Evolutionary conservation across 2,329 filamentous ascomycete genomes (phyloP), one percentile per base, ranked within the genome.

Genomic region (Aureobasidium mangrovei): DNA sequence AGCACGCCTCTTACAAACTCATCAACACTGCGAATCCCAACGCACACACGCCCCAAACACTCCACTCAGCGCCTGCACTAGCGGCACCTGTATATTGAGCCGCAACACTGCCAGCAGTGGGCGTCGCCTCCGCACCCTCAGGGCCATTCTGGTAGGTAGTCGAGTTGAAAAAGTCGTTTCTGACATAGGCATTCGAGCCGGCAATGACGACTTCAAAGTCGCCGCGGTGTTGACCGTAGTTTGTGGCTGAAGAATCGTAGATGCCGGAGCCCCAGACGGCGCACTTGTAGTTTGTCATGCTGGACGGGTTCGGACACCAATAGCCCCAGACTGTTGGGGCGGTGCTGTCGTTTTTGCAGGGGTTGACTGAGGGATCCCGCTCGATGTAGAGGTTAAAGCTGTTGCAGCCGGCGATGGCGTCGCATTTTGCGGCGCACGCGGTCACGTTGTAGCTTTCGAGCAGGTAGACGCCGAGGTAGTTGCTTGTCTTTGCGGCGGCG

Each of bases 151-250:
- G n/a, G 27, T 44, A 47, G 18, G 24, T 4, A 9, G 43, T 36
- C 6, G 52, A 18, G 12, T 42, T 42, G n/a, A 27, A 55, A 3
- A 33, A 38, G 8, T 33, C 41, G 36, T 43, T 53, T 51, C 56
- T 60, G 28, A 58, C 54, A 43, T 60, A 60, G 3, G 55, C 59
- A 18, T 62, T 59, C 29, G 56, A 56, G 7, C 54, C 58, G 27
- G 54, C 60, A 38, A 65, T 65, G 43, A 62, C 60, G 9, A 64
- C 58, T 10, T 62, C 46, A 53, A 66, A 66, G 28, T 62, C 51
- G 3, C 57, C 56, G 32, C 62, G 52, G 28, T 53, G 60, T 18
- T 63, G 53, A 28, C 63, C 63, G 18, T 39, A 40, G 52, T 66
- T 66, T 38, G 60, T 65, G 0, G 64, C 63, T 10, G 55, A 57